Base-by-base conservation (phyloP, 1,139 yeast species). In the Geotrichum cucujoidarum region DNA sequence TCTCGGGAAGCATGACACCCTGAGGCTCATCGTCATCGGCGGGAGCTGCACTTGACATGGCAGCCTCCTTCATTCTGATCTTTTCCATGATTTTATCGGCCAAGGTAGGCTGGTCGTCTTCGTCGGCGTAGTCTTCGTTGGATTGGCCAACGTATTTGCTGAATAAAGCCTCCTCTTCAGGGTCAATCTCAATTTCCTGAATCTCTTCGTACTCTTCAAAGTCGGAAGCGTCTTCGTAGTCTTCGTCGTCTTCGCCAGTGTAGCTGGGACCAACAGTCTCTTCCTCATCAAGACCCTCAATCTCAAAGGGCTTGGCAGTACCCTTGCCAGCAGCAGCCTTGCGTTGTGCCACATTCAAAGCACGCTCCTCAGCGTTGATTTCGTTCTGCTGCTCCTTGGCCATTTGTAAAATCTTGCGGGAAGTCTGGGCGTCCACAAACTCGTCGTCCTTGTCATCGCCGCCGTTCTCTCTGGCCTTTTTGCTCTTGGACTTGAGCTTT, bases 381-480 rank as follows among this genome's bases (percentile, higher is more conserved):
- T 92, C 98, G 41, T 86, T 90, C 65, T 89, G 97, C 69, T 92
- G 98, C 60, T 84, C 92, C 59, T 78, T 81, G 14, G 97, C 98
- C 56, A 92, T 73, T 63, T 84, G 86, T 55, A 92, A 73, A 66
- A 92, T 90, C 69, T 80, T 88, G 67, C 95, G 76, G 1, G 97
- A 86, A 32, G 88, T 73, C 24, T 80, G 73, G 17, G 97, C 87
- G 70, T 90, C 97, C 41, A 92, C 75, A 58, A 69, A 83, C 39
- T 77, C 82, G 50, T 83, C 90, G 20, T 72, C 80, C 14, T 72
- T 73, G 30, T 77, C 78, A 20, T 71, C 69, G n/a, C n/a, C n/a
- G n/a, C n/a, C n/a, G 45, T 63, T 63, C 3, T 46, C 48, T 17
- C 41, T 46, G 53, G 57, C 56, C 13, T 31, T 31, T 32, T 40